Base-by-base conservation (phyloP, 805 yeast genomes). In the Nakazawaea wyomingensis region DNA sequence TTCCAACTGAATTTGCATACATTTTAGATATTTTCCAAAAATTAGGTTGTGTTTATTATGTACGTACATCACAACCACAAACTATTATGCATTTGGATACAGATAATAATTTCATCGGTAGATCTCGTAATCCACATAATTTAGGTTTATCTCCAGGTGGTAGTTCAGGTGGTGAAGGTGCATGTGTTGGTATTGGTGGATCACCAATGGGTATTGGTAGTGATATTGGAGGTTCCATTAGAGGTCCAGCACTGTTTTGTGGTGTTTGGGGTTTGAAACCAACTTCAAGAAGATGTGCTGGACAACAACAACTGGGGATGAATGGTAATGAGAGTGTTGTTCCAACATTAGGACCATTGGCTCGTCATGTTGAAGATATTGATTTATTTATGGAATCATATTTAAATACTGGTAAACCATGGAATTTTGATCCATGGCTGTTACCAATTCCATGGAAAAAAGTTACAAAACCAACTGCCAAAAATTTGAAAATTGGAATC, bases 141-240 rank as follows among this genome's bases (percentile, higher is more conserved):
- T 65, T 79, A 30, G 60, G 69, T 20, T 64, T 80, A 46, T 73
- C 83, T 16, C 70, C 83, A 2, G 87, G 88, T 49, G 88, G 88
- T n/a, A 77, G 84, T 1, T 77, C 85, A 3, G 82, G 84, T 31
- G 88, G 88, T 47, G 88, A 81, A 57, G 85, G 86, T 49, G 78
- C 84, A 0, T 56, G 76, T 47, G 74, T 79, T 41, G 77, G 74
- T 2, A 69, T 76, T 56, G 74, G 70, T 41, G 86, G 78, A 5
- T 76, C 85, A 16, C 73, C 78, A 1, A 49, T 82, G 34, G 90
- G 84, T 16, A 65, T 78, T 34, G 87, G 87, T 33, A 74, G 84
- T 21, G 88, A 82, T 55, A 81, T 82, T 48, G 88, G 88, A 46
- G 88, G 88, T 1, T 75, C 82, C 11, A 76, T 82, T 44, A 68